phyloP scores from a whole-genome alignment of 257 asterid genomes.

The Lantana camara region DNA sequence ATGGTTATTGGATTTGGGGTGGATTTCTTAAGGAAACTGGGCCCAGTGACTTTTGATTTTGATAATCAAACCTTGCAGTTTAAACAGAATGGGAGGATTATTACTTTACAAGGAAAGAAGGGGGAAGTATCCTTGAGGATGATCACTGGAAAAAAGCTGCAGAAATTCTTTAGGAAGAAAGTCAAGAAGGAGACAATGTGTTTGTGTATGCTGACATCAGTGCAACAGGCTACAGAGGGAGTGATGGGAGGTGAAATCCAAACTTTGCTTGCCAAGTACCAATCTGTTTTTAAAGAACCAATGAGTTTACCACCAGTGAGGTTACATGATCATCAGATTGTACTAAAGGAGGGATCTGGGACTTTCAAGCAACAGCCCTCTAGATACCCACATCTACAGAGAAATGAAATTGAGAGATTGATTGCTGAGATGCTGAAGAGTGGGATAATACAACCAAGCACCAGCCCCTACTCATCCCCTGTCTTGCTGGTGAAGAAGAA shows the following conservation, averaged over 20 bases:
- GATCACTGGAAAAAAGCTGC: neutral
- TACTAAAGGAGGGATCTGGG: too few species aligned
- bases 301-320: neutral
- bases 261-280: too few species aligned
- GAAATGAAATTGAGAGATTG: neutral
- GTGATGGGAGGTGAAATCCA: neutral
- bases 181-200: neutral
- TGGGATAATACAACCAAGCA: neutral
- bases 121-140: neutral
- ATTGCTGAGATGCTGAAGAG: neutral
- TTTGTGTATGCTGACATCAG: neutral
- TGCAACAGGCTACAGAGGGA: too few species aligned
- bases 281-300: neutral
- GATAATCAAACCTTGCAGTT: too few species aligned
- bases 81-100: neutral
- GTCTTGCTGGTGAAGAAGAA: neutral
- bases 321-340: neutral
- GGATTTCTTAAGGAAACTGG: too few species aligned
- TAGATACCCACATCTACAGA: neutral
- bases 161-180: too few species aligned
- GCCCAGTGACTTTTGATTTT: too few species aligned
- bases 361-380: neutral
- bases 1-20: too few species aligned
- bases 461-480: neutral
- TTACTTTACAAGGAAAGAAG: neutral